Conservation (phyloP, 179 eudicot species). For the Corrigiola litoralis region DNA sequence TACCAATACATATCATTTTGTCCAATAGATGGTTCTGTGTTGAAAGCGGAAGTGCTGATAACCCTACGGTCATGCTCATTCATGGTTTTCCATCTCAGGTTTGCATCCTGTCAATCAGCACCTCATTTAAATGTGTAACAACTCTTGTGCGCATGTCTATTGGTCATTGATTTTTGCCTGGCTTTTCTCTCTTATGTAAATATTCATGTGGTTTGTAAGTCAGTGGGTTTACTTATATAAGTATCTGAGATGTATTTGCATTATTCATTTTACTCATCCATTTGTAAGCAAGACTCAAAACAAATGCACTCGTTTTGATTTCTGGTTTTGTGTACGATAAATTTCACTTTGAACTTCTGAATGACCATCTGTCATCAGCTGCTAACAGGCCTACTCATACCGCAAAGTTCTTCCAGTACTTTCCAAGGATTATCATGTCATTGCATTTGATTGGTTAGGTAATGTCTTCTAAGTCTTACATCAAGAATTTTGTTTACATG, state of each 20-base stretch:
- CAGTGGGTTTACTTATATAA: too few relatives aligned
- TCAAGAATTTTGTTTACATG: neutral
- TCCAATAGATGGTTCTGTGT: constrained; percentile 97
- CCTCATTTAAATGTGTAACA: too few relatives aligned
- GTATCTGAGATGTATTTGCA: too few relatives aligned
- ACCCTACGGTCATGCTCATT: constrained; percentile 69
- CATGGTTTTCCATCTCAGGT: constrained; percentile 99
- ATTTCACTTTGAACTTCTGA: constrained; percentile 1
- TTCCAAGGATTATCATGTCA: constrained; percentile 73
- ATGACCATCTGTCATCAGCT: constrained; percentile 17
- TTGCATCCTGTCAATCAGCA: constrained; percentile 14
- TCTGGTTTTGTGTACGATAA: neutral
- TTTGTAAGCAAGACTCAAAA: neutral
- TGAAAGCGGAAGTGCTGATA: constrained; percentile 76
- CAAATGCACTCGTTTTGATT: neutral
- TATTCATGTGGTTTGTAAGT: too few relatives aligned
- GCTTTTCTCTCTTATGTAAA: too few relatives aligned
- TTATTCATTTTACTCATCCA: neutral
- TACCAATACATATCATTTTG: constrained; percentile 50
- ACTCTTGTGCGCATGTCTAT: too few relatives aligned
- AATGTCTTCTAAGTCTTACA: constrained; percentile 14
- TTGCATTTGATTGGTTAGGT: constrained; percentile 99
- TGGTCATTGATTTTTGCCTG: too few relatives aligned
- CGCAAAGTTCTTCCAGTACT: constrained; percentile 83
- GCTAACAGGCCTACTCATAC: constrained; percentile 88